Conservation (phyloP, 2,329 filamentous ascomycete genomes). For the Fusarium sp. region DNA sequence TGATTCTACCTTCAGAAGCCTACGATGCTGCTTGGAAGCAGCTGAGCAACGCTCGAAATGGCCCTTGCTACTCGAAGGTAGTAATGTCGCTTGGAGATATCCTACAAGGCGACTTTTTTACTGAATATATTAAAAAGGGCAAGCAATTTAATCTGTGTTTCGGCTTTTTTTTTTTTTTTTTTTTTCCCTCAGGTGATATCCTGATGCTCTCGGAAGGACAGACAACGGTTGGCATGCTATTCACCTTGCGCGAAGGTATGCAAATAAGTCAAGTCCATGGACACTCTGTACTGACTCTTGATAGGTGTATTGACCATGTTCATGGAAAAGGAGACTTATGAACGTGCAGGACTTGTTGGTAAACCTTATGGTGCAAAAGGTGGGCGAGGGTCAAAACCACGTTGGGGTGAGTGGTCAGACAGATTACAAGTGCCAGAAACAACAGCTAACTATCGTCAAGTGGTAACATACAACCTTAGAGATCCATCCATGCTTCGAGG, state of each 20-base stretch:
- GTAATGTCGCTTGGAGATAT: constrained; percentile 78
- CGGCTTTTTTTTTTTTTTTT: too few relatives aligned
- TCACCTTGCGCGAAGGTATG: constrained; percentile 74
- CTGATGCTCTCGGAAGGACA: constrained; percentile 85
- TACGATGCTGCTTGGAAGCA: constrained; percentile 64
- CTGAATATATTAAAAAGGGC: constrained; percentile 85
- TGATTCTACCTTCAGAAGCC: constrained; percentile 75
- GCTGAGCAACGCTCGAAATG: constrained; percentile 52
- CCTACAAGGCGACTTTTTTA: constrained; percentile 80
- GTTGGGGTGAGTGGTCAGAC: constrained; percentile 70
- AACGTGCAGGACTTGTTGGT: constrained; percentile 82
- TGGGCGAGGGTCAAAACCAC: constrained; percentile 67
- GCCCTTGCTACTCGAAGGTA: constrained; percentile 70
- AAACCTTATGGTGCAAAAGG: constrained; percentile 70
- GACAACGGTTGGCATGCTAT: constrained; percentile 75
- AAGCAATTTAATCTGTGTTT: constrained; percentile 18
- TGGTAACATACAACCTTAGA: constrained; percentile 80
- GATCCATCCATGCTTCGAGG: constrained; percentile 81
- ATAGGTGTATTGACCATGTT: constrained; percentile 77
- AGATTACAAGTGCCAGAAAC: not conserved
- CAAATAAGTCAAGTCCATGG: not conserved
- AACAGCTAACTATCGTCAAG: constrained; percentile 55
- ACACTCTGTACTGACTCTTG: not conserved
- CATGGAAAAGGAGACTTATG: constrained; percentile 83
- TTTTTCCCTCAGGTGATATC: constrained; percentile 81